phyloP scores from a whole-genome alignment of 108 stramenopile species.

The Nitzschia sp. region DNA sequence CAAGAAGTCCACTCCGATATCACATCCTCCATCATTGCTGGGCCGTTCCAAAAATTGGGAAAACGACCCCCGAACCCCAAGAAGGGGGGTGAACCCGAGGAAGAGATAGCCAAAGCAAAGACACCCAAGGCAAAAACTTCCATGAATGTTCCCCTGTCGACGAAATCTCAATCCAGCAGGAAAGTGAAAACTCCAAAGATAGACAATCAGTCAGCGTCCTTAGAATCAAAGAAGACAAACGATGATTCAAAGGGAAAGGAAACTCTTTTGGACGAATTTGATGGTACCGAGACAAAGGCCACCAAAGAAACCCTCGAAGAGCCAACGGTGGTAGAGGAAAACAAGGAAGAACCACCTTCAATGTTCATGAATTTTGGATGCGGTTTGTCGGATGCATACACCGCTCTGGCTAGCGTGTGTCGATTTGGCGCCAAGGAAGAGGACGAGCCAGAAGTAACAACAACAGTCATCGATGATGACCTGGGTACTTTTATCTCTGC shows the following conservation, averaged over 20 bases:
- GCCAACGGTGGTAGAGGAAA: neutral
- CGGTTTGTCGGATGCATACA: conserved; percentile 21
- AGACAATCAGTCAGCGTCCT: neutral
- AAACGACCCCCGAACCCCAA: neutral
- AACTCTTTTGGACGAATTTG: neutral
- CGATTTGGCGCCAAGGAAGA: conserved; percentile 12
- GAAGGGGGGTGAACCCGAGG: neutral
- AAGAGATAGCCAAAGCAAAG: neutral
- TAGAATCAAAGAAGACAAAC: neutral
- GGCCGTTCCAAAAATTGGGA: conserved; percentile 9
- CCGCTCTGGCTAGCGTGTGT: conserved; percentile 24
- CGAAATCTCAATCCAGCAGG: conserved; percentile 4
- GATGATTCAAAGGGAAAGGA: neutral
- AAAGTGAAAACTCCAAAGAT: conserved; percentile 1
- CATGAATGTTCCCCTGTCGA: neutral
- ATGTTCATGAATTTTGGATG: conserved; percentile 38
- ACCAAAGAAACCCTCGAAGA: neutral
- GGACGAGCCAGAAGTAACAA: neutral
- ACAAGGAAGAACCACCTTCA: conserved; percentile 2
- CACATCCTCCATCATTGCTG: conserved; percentile 33
- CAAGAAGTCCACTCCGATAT: conserved; percentile 39
- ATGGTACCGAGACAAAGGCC: neutral
- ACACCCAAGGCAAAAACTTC: conserved; percentile 19
- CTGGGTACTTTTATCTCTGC: conserved; percentile 2
- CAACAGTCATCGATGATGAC: conserved; percentile 10